Evolutionary conservation across 192 early-diverging fungal species (phyloP), one percentile per base, ranked within the genome.

Genomic region (Dissophora ornata): DNA sequence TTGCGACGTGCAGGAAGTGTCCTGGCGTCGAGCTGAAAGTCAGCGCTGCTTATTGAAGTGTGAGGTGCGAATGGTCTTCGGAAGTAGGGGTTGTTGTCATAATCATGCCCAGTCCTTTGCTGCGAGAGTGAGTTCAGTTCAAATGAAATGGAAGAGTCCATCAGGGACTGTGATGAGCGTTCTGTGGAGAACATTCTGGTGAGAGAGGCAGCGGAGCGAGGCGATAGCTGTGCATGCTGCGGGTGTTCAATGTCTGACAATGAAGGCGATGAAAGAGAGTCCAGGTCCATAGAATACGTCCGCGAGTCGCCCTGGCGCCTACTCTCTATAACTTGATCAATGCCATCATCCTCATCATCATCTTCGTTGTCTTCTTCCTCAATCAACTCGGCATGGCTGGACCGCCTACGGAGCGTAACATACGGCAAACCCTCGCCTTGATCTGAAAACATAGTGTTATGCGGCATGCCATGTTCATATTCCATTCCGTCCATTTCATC

Each of bases 31-130:
- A 38, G 36, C 36, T 38, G 36, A 38, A 9, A 13, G n/a, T n/a
- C 32, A 24, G n/a, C 32, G 22, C 1, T 11, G 50, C 8, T n/a
- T 0, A 0, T 29, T 28, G 51, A 11, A 19, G 50, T 38, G 3
- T 26, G 29, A 26, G 33, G 45, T 22, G 47, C 12, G 2, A 25
- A 7, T 1, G 62, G 62, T 29, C 70, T 50, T 15, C 73, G 73
- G 18, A 62, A 77, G 52, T 67, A 51, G 5, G 73, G 73, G 40
- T 77, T 77, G 52, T 25, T 56, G n/a, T 67, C 59, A 29, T 77
- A 77, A 25, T 67, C 68, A 46, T 53, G 45, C 12, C 34, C 44
- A 13, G 38, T 13, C n/a, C 44, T 57, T 33, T 36, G 55, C 45
- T 55, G 51, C 9, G 71, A 46, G 26, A 66, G 21, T 11, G 62